Percentiles rank a stretch among this genome's conserved stretches.
phyloP scores from a whole-genome alignment of 2,329 filamentous ascomycete genomes.

The Rutstroemia sp. region DNA sequence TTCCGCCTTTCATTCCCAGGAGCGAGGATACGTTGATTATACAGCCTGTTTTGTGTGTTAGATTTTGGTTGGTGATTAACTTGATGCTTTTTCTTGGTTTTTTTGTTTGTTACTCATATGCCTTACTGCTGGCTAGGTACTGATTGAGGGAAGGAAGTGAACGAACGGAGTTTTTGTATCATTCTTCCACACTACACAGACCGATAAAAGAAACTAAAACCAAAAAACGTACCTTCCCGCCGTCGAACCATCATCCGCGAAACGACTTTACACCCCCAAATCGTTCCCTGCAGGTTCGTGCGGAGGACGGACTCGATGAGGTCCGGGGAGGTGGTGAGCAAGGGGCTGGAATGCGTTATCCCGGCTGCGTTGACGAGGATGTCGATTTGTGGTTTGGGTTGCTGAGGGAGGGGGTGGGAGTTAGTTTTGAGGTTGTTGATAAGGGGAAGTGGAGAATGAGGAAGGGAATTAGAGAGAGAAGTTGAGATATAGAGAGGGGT shows the following conservation, averaged over 20 bases:
- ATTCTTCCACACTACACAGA: not conserved
- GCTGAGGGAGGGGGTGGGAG: not conserved
- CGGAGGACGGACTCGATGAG: constrained; percentile 52
- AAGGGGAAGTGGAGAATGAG: too few species aligned
- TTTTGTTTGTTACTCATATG: too few species aligned
- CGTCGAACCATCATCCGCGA: constrained; percentile 40
- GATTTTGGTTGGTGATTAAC: not conserved
- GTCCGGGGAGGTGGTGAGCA: constrained; percentile 45
- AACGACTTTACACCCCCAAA: constrained; percentile 50
- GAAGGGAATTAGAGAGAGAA: too few species aligned
- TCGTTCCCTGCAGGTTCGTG: constrained; percentile 64
- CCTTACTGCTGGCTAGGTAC: too few species aligned
- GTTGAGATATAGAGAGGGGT: too few species aligned
- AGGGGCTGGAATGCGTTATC: constrained; percentile 55
- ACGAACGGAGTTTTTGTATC: not conserved
- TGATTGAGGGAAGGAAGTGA: too few species aligned
- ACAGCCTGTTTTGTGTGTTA: constrained; percentile 39
- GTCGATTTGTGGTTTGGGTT: constrained; percentile 30
- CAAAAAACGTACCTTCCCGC: constrained; percentile 21
- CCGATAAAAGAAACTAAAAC: not conserved
- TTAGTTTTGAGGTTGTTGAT: not conserved
- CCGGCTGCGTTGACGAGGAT: constrained; percentile 78
- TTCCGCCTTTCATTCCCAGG: constrained; percentile 60
- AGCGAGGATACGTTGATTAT: constrained; percentile 81
- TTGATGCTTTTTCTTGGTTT: too few species aligned